Evolutionary conservation across 2,329 filamentous ascomycete genomes (phyloP).

Genomic region (Scedosporium minutisporum): DNA sequence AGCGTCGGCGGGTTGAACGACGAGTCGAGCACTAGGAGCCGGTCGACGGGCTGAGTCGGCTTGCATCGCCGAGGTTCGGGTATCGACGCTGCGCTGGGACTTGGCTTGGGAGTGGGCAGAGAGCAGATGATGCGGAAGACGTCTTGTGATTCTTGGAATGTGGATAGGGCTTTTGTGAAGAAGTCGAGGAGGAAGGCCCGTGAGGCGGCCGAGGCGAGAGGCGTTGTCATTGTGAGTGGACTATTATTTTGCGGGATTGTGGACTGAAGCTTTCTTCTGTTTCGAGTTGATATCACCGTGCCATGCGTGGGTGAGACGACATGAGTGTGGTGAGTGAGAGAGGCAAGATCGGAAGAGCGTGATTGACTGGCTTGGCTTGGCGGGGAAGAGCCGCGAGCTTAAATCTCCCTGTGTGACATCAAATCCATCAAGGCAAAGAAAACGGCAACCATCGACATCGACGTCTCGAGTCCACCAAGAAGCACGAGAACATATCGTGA

Average conservation of each 20-base stretch:
- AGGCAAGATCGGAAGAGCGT: neutral
- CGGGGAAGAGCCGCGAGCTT: neutral
- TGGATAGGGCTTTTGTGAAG: constrained; percentile 33
- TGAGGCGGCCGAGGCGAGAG: neutral
- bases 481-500: too few species aligned
- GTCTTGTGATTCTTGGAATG: constrained; percentile 32
- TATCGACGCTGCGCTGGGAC: constrained; percentile 12
- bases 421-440: too few species aligned
- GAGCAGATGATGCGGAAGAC: constrained; percentile 37
- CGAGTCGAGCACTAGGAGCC: constrained; percentile 52
- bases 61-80: neutral
- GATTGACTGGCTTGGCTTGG: neutral
- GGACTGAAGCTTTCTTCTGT: neutral
- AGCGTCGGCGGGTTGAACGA: constrained; percentile 60
- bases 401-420: too few species aligned
- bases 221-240: neutral
- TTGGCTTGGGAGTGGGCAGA: constrained; percentile 19
- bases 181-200: constrained; percentile 22
- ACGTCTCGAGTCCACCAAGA: too few species aligned
- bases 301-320: too few species aligned
- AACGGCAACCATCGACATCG: too few species aligned
- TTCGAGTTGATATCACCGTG: neutral
- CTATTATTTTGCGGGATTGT: neutral
- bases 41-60: constrained; percentile 6
- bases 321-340: neutral